Evolutionary conservation across 306 rosid species (phyloP).

Genomic region (Sindora glabra): DNA sequence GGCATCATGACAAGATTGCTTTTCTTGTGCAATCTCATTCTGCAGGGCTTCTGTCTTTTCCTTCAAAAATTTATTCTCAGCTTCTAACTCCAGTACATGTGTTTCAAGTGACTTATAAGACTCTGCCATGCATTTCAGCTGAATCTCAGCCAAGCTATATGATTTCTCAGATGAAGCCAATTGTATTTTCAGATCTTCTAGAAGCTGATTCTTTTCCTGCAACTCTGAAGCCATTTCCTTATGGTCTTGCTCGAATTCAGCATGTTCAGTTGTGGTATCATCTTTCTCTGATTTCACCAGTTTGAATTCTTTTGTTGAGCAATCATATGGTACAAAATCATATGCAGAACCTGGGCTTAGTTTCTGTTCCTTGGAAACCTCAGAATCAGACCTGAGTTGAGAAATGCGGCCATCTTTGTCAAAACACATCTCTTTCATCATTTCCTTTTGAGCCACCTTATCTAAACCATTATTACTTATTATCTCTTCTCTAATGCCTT

Average conservation of each 20-base stretch:
- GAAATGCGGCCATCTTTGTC: slow-evolving; percentile 28
- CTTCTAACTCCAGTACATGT: slow-evolving; percentile 55
- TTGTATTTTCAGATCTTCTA: slow-evolving; percentile 55
- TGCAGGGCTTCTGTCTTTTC: slow-evolving; percentile 52
- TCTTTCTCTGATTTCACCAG: slow-evolving; percentile 47
- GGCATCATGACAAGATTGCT: slow-evolving; percentile 48
- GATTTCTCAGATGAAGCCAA: slow-evolving; percentile 56
- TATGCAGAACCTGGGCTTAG: slow-evolving; percentile 30
- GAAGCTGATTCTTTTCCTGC: slow-evolving; percentile 59
- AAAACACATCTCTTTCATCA: slow-evolving; percentile 24
- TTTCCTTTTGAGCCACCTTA: slow-evolving; percentile 33
- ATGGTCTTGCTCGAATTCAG: slow-evolving; percentile 45
- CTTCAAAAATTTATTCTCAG: slow-evolving; percentile 47
- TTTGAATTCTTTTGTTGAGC: slow-evolving; percentile 34
- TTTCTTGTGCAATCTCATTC: slow-evolving; percentile 56
- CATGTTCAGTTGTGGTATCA: slow-evolving; percentile 34
- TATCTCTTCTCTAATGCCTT: slow-evolving; percentile 31
- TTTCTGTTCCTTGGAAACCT: slow-evolving; percentile 51
- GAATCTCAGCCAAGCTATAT: slow-evolving; percentile 65
- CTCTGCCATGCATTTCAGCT: slow-evolving; percentile 88
- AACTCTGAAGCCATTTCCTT: slow-evolving; percentile 32
- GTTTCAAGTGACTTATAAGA: slow-evolving; percentile 75
- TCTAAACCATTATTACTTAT: slow-evolving; percentile 53
- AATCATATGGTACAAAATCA: slow-evolving; percentile 21
- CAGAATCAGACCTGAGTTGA: slow-evolving; percentile 34